These are phyloP conservation scores for Vararia minispora DNA, from an alignment of 768 basidiomycete species.

Conservation along the genomic window DNA sequence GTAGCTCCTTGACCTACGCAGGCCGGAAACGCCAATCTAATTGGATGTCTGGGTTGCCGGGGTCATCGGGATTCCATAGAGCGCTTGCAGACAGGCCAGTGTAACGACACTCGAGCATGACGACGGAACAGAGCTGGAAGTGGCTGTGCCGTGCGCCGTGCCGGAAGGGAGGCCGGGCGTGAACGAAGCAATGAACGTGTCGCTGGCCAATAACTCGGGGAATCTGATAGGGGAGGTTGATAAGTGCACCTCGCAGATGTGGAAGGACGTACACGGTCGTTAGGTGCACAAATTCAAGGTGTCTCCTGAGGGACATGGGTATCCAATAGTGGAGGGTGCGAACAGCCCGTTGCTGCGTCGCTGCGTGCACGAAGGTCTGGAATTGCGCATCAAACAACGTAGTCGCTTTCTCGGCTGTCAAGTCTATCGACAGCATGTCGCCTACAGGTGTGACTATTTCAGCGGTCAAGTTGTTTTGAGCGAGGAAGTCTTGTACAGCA, in stretches of 20 bases:
- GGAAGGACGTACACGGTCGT: conserved; percentile 5
- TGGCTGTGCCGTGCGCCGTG: too few species aligned
- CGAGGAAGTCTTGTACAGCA: conserved; percentile 8
- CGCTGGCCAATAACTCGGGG: too few species aligned
- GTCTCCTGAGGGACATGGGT: conserved; percentile 8
- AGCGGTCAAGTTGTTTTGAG: conserved; percentile 6
- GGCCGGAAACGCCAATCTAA: conserved; percentile 22
- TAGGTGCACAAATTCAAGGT: conserved; percentile 12
- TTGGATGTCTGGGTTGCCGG: conserved; percentile 16
- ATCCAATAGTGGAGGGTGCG: conserved; percentile 15
- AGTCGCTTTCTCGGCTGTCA: conserved; percentile 12
- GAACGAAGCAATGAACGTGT: too few species aligned
- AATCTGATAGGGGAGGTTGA: too few species aligned
- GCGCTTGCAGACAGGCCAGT: conserved; percentile 21
- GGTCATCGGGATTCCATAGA: conserved; percentile 26
- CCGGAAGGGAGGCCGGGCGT: too few species aligned
- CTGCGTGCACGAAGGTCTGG: conserved; percentile 9
- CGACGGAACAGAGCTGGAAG: not conserved
- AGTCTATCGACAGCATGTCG: conserved; percentile 20
- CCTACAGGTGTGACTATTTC: conserved; percentile 9
- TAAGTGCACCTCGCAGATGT: too few species aligned
- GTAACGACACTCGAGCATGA: conserved; percentile 11
- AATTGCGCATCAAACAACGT: conserved; percentile 12
- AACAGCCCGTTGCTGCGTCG: conserved; percentile 5
- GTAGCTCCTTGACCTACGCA: too few species aligned